Percentiles rank a stretch among this genome's conserved stretches.
Evolutionary conservation across 768 basidiomycete species (phyloP).

Genomic region (Boletus bicolor): DNA sequence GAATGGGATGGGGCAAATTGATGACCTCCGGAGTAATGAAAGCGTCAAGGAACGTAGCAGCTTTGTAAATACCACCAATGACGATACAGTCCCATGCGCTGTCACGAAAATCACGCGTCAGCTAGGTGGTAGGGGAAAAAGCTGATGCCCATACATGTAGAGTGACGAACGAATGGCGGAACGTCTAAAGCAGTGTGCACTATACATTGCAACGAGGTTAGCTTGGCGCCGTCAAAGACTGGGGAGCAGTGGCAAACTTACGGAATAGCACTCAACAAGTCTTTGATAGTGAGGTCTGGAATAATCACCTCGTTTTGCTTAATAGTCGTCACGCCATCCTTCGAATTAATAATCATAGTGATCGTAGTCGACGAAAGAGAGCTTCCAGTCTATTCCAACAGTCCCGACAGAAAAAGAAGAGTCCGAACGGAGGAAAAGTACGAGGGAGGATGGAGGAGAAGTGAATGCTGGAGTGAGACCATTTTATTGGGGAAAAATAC

Average conservation of each 20-base stretch:
- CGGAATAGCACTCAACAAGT: constrained; percentile 82
- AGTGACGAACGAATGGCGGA: constrained; percentile 74
- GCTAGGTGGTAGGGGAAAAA: not conserved
- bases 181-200: constrained; percentile 86
- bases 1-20: constrained; percentile 54
- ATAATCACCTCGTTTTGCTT: constrained; percentile 65
- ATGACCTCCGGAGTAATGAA: constrained; percentile 55
- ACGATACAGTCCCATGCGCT: constrained; percentile 76
- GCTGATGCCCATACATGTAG: constrained; percentile 59
- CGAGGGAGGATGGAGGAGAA: not conserved
- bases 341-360: constrained; percentile 18
- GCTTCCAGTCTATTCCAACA: constrained; percentile 5
- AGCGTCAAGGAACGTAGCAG: constrained; percentile 59
- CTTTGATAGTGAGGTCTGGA: constrained; percentile 85
- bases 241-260: constrained; percentile 37
- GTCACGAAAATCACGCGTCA: constrained; percentile 14
- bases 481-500: constrained; percentile 30
- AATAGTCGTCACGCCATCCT: constrained; percentile 28
- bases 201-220: constrained; percentile 25
- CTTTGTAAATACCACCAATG: constrained; percentile 66
- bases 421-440: not conserved
- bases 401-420: not conserved
- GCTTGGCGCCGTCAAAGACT: not conserved
- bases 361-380: constrained; percentile 11
- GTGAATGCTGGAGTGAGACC: not conserved